Evolutionary conservation across 176 grass and related monocot genomes (phyloP).

Genomic region (bread wheat (Triticum aestivum)): DNA sequence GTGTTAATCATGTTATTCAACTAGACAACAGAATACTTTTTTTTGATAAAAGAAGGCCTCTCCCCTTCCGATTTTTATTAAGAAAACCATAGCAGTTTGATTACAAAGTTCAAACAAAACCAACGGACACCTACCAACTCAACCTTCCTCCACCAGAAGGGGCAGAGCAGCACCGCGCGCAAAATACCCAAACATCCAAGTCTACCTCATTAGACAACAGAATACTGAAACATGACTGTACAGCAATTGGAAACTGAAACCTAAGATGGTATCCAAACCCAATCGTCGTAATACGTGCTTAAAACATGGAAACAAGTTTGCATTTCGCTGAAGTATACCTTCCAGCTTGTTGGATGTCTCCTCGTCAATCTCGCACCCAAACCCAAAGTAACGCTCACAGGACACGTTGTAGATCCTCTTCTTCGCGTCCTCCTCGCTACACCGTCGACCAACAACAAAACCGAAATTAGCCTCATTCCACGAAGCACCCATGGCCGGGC

Average conservation of each 20-base stretch:
- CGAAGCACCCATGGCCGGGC: neutral
- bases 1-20: neutral
- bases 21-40: neutral
- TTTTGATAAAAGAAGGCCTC: too few relatives aligned
- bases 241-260: neutral
- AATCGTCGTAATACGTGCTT: neutral
- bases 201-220: too few relatives aligned
- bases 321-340: constrained; percentile 28
- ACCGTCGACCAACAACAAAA: neutral
- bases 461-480: neutral
- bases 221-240: neutral
- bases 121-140: too few relatives aligned
- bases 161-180: too few relatives aligned
- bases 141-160: too few relatives aligned
- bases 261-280: neutral
- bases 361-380: constrained; percentile 91
- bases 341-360: constrained; percentile 89
- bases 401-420: constrained; percentile 96
- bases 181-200: too few relatives aligned
- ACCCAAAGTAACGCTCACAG: constrained; percentile 92
- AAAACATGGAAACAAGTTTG: neutral
- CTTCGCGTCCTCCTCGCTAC: constrained; percentile 91
- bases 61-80: too few relatives aligned
- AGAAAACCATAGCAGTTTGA: too few relatives aligned
- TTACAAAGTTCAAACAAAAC: too few relatives aligned